These are phyloP conservation scores for Ceratobasidium sp. DNA, from an alignment of 1,284 basidiomycete genomes.

Conservation along the genomic window DNA sequence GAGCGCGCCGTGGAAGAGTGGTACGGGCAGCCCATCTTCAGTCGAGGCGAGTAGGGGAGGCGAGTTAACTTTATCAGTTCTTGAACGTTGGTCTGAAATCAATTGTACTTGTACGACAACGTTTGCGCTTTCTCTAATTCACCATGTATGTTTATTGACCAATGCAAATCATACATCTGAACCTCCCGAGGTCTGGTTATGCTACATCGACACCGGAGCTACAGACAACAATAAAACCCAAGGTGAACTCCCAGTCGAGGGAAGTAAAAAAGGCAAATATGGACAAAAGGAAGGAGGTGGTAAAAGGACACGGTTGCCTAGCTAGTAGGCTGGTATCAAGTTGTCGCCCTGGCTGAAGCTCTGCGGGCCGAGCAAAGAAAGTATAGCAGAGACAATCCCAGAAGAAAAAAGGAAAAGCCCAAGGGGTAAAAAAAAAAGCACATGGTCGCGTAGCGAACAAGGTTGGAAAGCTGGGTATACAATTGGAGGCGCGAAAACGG, in stretches of 20 bases:
- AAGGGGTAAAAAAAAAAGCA: background rate
- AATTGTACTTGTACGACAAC: background rate
- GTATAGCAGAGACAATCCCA: no score
- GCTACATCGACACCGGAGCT: conserved; percentile 7
- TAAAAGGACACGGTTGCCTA: background rate
- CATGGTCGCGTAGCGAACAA: background rate
- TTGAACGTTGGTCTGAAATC: background rate
- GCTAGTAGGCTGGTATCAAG: no score
- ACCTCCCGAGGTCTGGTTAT: conserved; percentile 1
- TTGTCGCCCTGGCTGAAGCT: no score
- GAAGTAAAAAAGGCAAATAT: conserved; percentile 2
- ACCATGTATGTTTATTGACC: conserved; percentile 21
- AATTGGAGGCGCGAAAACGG: background rate
- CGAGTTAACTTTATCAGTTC: background rate
- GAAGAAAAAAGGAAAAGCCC: no score
- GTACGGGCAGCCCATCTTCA: conserved; percentile 34
- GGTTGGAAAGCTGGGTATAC: background rate
- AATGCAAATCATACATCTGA: background rate
- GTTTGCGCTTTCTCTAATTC: background rate
- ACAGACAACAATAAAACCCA: background rate
- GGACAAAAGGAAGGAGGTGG: background rate
- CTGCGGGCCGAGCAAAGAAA: no score
- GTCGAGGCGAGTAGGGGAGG: background rate
- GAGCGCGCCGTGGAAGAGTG: conserved; percentile 36
- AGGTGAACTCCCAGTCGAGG: conserved; percentile 3